Evolutionary conservation across 108 stramenopile genomes (phyloP).

Genomic region (Cyclotella baltica): DNA sequence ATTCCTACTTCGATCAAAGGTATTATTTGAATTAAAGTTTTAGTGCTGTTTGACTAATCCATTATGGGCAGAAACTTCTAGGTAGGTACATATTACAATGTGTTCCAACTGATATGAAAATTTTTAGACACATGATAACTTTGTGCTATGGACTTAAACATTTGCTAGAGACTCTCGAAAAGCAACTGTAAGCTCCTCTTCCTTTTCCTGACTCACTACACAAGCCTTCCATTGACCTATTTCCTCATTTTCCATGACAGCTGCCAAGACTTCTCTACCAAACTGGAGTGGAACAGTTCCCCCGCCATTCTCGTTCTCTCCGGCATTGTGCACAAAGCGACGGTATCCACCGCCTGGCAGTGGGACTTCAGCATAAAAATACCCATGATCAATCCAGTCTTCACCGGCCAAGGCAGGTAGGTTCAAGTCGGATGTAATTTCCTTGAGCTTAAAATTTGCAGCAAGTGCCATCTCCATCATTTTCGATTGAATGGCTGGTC

Average conservation of each 20-base stretch:
- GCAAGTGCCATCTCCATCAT: constrained; percentile 71
- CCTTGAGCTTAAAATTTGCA: constrained; percentile 67
- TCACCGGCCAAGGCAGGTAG: constrained; percentile 60
- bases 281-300: constrained; percentile 80
- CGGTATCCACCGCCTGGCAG: constrained; percentile 47
- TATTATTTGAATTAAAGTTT: too few species aligned
- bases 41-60: too few species aligned
- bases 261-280: constrained; percentile 87
- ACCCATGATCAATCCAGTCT: constrained; percentile 53
- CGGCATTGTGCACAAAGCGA: constrained; percentile 60
- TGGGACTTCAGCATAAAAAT: constrained; percentile 73
- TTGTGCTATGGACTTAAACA: not conserved
- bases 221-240: constrained; percentile 90
- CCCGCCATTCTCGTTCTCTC: constrained; percentile 16
- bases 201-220: constrained; percentile 74
- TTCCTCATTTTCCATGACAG: constrained; percentile 69
- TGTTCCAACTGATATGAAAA: too few species aligned
- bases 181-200: constrained; percentile 64
- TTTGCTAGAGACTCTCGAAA: constrained; percentile 63
- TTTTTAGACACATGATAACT: too few species aligned
- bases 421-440: constrained; percentile 74
- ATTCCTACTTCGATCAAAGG: too few species aligned
- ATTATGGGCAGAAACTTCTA: too few species aligned
- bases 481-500: constrained; percentile 57
- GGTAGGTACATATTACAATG: too few species aligned